Evolutionary conservation across 2,329 filamentous ascomycete genomes (phyloP).

Genomic region (Microdochium nivale): DNA sequence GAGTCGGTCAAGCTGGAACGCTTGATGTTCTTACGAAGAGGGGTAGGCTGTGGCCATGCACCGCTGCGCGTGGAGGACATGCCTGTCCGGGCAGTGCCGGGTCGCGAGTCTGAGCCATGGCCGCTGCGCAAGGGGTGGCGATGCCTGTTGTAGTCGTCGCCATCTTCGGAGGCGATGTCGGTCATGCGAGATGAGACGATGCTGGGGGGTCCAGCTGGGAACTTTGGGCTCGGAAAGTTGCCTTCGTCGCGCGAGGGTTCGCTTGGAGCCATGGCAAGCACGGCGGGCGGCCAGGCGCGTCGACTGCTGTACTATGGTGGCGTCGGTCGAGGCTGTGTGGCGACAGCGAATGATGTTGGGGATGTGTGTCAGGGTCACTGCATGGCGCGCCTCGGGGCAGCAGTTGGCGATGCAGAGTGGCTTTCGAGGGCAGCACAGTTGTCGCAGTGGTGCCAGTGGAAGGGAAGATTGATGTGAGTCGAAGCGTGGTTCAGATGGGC

Average conservation of each 20-base stretch:
- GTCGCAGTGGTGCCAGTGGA: too few relatives aligned
- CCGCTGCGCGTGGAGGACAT: conserved; percentile 35
- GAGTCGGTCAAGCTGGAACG: conserved; percentile 33
- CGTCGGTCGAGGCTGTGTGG: background rate
- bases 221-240: conserved; percentile 29
- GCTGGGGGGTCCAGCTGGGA: conserved; percentile 45
- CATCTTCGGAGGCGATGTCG: conserved; percentile 51
- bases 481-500: background rate
- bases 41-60: conserved; percentile 45
- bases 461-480: background rate
- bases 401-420: background rate
- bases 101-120: conserved; percentile 41
- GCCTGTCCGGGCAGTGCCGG: conserved; percentile 44
- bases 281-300: background rate
- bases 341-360: background rate
- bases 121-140: conserved; percentile 24
- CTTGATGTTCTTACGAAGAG: conserved; percentile 43
- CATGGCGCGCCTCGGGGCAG: background rate
- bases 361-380: background rate
- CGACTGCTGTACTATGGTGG: background rate
- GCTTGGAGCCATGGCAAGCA: background rate
- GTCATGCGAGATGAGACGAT: conserved; percentile 68
- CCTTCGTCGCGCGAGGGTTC: conserved; percentile 26
- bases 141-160: conserved; percentile 23
- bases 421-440: too few relatives aligned